Evolutionary conservation across 2,329 filamentous ascomycete species (phyloP), one percentile per base, ranked within the genome.

Genomic region (Coniella vitis): DNA sequence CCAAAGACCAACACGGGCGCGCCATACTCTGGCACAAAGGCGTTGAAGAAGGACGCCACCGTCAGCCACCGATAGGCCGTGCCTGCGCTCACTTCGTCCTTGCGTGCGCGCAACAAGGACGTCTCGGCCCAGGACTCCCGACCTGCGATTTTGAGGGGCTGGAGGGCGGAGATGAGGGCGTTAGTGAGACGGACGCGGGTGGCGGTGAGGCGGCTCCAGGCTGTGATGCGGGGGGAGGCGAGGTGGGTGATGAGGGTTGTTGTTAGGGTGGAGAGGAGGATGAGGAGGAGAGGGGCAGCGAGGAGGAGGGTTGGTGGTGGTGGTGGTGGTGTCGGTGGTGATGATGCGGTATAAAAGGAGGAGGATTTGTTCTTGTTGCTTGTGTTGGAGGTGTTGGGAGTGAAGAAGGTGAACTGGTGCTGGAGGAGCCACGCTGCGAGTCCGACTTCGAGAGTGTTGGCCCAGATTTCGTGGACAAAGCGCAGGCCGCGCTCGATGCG

Each of bases 221-320:
- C 40, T 3, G 59, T 58, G 53, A 68, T 65, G 17, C 61, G 57
- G 13, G 57, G 50, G 48, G 63, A 63, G 2, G 65, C 59, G 22
- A 61, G 54, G 32, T 58, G 60, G 1, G 61, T 61, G 14, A 61
- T 58, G 8, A 49, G 56, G 14, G 65, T 46, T 4, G 63, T 45
- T 16, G 22, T 17, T 2, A 54, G 21, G 2, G 56, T 54, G 17
- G 59, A 62, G 2, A 58, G 4, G 9, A 43, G 4, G 4, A 49
- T 49, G 4, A 49, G 45, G 2, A 47, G 25, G 4, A 54, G 16
- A 7, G 52, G 52, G 0, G 38, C 49, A 14, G 49, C 13, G 8
- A 52, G 48, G 3, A 39, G 49, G 14, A 29, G 25, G 25, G 10
- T 5, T 5, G 10, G 5, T 5, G 25, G 25, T 5, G 25, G 5